These are phyloP conservation scores for Syzygium jambos DNA, from an alignment of 345 rosid species.

Conservation along the genomic window DNA sequence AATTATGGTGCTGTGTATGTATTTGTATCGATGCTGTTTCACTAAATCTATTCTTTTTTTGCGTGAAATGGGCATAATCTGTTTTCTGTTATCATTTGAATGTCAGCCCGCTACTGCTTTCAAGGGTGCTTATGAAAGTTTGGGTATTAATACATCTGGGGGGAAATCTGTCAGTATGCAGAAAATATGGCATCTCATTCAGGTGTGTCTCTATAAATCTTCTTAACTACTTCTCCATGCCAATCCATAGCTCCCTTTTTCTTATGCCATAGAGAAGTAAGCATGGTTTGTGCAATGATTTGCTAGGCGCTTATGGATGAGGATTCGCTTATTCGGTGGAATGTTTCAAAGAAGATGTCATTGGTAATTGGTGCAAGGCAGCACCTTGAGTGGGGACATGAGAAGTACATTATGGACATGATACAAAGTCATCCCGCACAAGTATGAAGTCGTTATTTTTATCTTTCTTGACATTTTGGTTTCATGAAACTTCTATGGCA, in stretches of 20 bases:
- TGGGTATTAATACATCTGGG: conserved; percentile 60
- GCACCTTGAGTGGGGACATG: conserved; percentile 92
- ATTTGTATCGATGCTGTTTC: not conserved
- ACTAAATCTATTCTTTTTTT: not conserved
- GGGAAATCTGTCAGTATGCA: conserved; percentile 91
- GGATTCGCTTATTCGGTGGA: conserved; percentile 40
- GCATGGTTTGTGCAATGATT: not conserved
- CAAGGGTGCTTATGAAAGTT: conserved; percentile 69
- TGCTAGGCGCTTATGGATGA: conserved; percentile 76
- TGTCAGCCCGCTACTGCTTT: conserved; percentile 73
- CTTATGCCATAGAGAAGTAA: not conserved
- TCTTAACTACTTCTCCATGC: not conserved
- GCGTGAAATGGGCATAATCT: not conserved
- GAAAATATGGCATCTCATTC: conserved; percentile 97
- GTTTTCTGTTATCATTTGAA: not conserved
- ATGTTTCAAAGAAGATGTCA: conserved; percentile 69
- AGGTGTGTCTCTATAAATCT: conserved; percentile 29
- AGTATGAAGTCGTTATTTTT: conserved; percentile 23
- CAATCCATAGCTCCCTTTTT: not conserved
- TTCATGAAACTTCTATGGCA: not conserved
- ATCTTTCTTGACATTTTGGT: not conserved
- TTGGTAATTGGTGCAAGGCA: conserved; percentile 82
- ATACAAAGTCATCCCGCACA: conserved; percentile 94
- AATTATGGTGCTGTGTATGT: not conserved
- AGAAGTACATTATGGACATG: conserved; percentile 83